Conservation (phyloP, 257 asterid genomes). For the Przewalskia tangutica region DNA sequence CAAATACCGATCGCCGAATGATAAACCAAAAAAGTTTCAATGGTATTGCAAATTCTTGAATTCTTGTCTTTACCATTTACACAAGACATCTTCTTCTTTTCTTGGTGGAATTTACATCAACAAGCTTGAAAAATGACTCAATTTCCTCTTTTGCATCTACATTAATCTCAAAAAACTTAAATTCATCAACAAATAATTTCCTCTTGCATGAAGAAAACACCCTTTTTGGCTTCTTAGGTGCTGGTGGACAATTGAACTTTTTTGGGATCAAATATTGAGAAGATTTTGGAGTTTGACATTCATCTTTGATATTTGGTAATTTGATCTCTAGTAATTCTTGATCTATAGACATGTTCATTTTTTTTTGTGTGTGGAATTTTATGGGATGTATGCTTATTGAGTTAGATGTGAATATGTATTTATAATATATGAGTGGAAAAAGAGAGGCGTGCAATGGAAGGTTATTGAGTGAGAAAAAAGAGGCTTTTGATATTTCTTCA, state of each 20-base stretch:
- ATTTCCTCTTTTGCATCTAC: conserved; percentile 20
- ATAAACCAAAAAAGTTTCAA: neutral
- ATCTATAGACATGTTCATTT: conserved; percentile 36
- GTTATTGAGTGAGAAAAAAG: neutral
- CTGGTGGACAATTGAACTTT: conserved; percentile 41
- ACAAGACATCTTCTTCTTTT: conserved; percentile 19
- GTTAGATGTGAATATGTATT: neutral
- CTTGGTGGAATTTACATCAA: conserved; percentile 1
- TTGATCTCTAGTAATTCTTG: conserved; percentile 12
- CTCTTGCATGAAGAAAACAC: conserved; percentile 31
- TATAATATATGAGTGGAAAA: neutral
- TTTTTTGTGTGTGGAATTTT: neutral
- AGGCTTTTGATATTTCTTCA: neutral
- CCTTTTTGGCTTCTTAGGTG: conserved; percentile 44
- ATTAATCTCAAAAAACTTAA: conserved; percentile 26
- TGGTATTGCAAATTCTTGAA: neutral
- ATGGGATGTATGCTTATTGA: neutral
- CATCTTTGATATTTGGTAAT: conserved; percentile 10
- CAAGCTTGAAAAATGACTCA: conserved; percentile 34
- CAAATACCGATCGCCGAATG: neutral
- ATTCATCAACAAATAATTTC: conserved; percentile 22
- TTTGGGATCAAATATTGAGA: conserved; percentile 37
- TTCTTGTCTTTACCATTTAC: neutral
- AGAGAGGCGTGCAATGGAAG: neutral
- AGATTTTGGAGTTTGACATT: conserved; percentile 43